These are phyloP conservation scores for Monilinia laxa DNA, from an alignment of 2,329 filamentous ascomycete genomes.

Conservation along the genomic window DNA sequence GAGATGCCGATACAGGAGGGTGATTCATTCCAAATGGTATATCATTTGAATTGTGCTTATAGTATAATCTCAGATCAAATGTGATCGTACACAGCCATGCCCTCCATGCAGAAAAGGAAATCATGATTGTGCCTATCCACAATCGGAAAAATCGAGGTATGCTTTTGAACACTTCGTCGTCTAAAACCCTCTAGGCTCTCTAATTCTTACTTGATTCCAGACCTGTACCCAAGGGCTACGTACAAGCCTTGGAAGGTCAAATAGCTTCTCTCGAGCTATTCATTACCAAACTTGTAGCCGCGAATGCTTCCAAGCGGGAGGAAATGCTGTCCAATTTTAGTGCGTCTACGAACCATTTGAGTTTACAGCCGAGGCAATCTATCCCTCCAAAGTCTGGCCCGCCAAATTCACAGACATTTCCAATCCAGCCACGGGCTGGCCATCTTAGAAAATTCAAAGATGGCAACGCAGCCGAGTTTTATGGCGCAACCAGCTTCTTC, in stretches of 20 bases:
- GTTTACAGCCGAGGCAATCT: slow-evolving; percentile 11
- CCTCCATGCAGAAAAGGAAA: slow-evolving; percentile 48
- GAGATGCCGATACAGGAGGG: slow-evolving; percentile 47
- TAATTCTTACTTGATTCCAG: slow-evolving; percentile 33
- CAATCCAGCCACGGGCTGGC: slow-evolving; percentile 41
- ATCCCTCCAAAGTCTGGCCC: slow-evolving; percentile 13
- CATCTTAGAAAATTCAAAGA: slow-evolving; percentile 43
- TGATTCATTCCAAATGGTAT: slow-evolving; percentile 26
- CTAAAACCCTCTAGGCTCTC: neutral
- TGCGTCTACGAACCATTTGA: slow-evolving; percentile 27
- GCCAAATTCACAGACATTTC: slow-evolving; percentile 27
- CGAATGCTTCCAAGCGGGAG: slow-evolving; percentile 44
- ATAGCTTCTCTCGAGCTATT: slow-evolving; percentile 48
- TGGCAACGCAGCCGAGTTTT: slow-evolving; percentile 48
- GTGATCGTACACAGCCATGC: slow-evolving; percentile 52
- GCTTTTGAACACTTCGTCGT: neutral
- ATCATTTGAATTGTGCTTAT: neutral
- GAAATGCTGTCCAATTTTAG: slow-evolving; percentile 46
- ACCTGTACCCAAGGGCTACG: slow-evolving; percentile 48
- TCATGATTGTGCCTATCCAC: slow-evolving; percentile 45
- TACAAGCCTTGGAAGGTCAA: slow-evolving; percentile 50
- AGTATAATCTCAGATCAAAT: slow-evolving; percentile 47
- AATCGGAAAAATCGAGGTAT: slow-evolving; percentile 47
- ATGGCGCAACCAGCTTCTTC: slow-evolving; percentile 50
- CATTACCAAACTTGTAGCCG: slow-evolving; percentile 47